Conservation (phyloP, 129 eudicot genomes). For the Logfia minima region DNA sequence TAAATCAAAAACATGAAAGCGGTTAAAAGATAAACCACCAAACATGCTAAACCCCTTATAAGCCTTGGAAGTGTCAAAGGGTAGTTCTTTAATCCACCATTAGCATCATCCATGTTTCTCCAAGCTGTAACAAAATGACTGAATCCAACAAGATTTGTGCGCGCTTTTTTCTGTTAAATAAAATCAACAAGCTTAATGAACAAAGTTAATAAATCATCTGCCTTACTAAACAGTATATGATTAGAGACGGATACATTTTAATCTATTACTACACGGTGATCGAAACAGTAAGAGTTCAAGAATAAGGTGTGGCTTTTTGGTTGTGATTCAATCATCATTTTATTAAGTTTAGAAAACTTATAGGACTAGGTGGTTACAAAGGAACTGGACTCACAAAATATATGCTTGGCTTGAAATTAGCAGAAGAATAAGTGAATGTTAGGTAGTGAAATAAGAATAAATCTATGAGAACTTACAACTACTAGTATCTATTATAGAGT, state of each 20-base stretch:
- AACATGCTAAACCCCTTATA: slow-evolving; percentile 64
- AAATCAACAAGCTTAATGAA: slow-evolving; percentile 11
- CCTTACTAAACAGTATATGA: not conserved
- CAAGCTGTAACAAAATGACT: slow-evolving; percentile 10
- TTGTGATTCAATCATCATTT: not conserved
- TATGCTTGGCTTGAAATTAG: slow-evolving; percentile 34
- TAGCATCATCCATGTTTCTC: slow-evolving; percentile 47
- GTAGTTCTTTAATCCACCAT: slow-evolving; percentile 42
- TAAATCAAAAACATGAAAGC: slow-evolving; percentile 66
- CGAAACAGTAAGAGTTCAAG: too few relatives aligned
- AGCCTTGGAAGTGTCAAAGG: slow-evolving; percentile 62
- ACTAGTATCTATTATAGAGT: not conserved
- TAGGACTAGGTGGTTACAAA: slow-evolving; percentile 1
- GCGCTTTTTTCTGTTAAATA: slow-evolving; percentile 1
- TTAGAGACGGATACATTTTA: too few relatives aligned
- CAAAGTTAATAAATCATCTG: not conserved
- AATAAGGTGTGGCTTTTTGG: not conserved
- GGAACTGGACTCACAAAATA: slow-evolving; percentile 23
- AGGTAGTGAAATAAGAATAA: slow-evolving; percentile 22
- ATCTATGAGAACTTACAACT: not conserved
- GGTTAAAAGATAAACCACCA: slow-evolving; percentile 59
- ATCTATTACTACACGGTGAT: too few relatives aligned
- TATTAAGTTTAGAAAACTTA: slow-evolving; percentile 9
- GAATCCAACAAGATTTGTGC: not conserved
- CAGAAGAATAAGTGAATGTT: slow-evolving; percentile 20